Evolutionary conservation across 2,329 filamentous ascomycete species (phyloP), one percentile per base, ranked within the genome.

Genomic region (Ampelomyces quisqualis): DNA sequence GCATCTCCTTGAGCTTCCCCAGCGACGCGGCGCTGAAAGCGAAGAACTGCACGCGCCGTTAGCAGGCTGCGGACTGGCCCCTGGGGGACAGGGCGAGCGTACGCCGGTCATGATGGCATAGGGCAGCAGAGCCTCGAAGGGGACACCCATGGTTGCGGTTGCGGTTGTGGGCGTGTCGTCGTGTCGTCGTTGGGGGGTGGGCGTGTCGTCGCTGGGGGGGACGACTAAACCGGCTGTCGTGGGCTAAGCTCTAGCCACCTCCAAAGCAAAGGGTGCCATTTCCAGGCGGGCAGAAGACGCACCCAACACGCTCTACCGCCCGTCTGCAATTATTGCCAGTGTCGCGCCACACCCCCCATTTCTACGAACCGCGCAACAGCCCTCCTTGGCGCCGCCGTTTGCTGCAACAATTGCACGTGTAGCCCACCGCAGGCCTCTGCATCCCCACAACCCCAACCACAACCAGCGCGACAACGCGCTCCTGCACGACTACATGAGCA

Each of bases 51-150:
- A 33, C 33, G 31, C 32, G 24, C 26, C 5, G 54, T 66, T 51
- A 63, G 51, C 39, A n/a, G 31, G 32, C n/a, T n/a, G n/a, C n/a
- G n/a, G n/a, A n/a, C n/a, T n/a, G 43, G 33, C 30, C 24, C 11
- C n/a, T 8, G 17, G 30, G 28, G 36, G 38, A 24, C 45, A 34
- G 45, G 47, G 41, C 44, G 38, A 34, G 70, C 78, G 48, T 77
- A 83, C 80, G 63, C 68, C 75, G 40, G 81, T 69, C 70, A 82
- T 80, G 63, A 84, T 78, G 55, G 74, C 81, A 64, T 83, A 84
- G 34, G 81, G 81, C 57, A 84, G 62, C 53, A 84, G 68, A 53
- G 81, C 77, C 71, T 85, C 81, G 66, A 84, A 84, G 30, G 81
- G 81, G 49, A 85, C 78, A 68, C 79, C 80, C 81, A 83, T 83